Evolutionary conservation across 768 basidiomycete species (phyloP).

Genomic region (Trametes sanguinea): DNA sequence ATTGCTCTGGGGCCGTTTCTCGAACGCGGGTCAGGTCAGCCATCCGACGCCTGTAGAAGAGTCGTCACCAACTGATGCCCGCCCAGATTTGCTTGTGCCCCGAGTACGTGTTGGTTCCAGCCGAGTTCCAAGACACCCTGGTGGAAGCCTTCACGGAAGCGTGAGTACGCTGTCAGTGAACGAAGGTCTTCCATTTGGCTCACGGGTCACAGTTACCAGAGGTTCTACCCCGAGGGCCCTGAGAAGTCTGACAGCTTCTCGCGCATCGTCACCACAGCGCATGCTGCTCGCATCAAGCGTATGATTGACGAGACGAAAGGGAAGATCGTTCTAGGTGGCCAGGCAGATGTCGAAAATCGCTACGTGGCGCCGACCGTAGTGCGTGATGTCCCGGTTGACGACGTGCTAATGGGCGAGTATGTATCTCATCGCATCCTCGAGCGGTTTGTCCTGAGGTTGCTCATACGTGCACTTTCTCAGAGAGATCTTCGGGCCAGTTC

Average conservation of each 20-base stretch:
- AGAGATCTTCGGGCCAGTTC: conserved; percentile 83
- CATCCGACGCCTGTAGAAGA: conserved; percentile 10
- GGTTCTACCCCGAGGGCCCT: conserved; percentile 54
- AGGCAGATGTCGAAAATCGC: conserved; percentile 53
- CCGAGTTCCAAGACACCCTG: conserved; percentile 41
- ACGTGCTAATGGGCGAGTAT: conserved; percentile 78
- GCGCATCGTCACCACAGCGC: conserved; percentile 54
- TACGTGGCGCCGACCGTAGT: conserved; percentile 78
- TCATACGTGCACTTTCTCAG: conserved; percentile 37
- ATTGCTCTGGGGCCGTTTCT: conserved; percentile 80
- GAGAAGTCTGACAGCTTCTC: conserved; percentile 45
- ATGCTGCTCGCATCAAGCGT: conserved; percentile 60
- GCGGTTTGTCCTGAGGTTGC: not conserved
- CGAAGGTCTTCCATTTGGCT: not conserved
- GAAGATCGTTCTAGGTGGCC: conserved; percentile 63
- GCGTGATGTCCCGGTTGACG: conserved; percentile 57
- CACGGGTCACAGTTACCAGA: conserved; percentile 42
- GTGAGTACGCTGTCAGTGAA: conserved; percentile 33
- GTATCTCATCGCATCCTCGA: conserved; percentile 29
- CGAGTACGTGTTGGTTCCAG: conserved; percentile 52
- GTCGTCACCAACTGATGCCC: not conserved
- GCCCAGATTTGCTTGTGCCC: conserved; percentile 68
- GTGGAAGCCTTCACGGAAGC: conserved; percentile 44
- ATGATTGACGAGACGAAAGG: conserved; percentile 71
- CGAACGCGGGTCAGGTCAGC: conserved; percentile 60